Base-by-base conservation (phyloP, 495 filamentous ascomycete species). In the Glarea lozoyensis region DNA sequence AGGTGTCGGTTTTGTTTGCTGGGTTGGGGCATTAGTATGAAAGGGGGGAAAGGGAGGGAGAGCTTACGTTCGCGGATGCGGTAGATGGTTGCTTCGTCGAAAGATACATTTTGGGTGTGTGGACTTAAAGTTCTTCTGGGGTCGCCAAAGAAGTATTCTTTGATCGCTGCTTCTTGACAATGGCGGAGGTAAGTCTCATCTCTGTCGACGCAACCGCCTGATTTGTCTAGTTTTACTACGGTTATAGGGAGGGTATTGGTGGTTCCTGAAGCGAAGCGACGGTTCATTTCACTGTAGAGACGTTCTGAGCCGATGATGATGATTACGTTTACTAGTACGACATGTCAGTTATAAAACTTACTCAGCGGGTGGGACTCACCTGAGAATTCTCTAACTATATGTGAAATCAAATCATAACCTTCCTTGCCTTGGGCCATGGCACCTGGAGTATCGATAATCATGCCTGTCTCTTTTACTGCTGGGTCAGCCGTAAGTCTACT, bases 141-240 rank as follows among this genome's bases (percentile, higher is more conserved):
- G 46, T 82, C 80, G 2, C 92, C 92, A 60, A 96, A 97, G 68
- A 97, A 99, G 61, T 97, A 99, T 43, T 88, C 78, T 41, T 80
- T 81, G 13, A 96, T 88, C 22, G 82, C 76, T 0, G 79, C 77
- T 46, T 90, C 83, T 19, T 79, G 70, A 2, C 76, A 60, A 21
- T 73, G 68, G 44, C 81, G 82, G 67, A 88, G 73, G 58, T 84
- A 96, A 1, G 67, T 59, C 10, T 77, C 73, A 48, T 94, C 87
- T 29, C 88, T 72, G 50, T 88, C 80, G 10, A 88, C 87, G 38
- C 85, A 88, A 4, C 92, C 92, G 12, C 88, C 88, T 0, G 87
- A 92, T 59, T 90, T 93, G 32, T 85, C 76, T 5, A 98, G 69
- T 39, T 81, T 81, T 39, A 95, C 64, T 20, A 96, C 75, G 0